Conservation (phyloP, 2,329 filamentous ascomycete species). For the Chrysoporthe austroafricana region DNA sequence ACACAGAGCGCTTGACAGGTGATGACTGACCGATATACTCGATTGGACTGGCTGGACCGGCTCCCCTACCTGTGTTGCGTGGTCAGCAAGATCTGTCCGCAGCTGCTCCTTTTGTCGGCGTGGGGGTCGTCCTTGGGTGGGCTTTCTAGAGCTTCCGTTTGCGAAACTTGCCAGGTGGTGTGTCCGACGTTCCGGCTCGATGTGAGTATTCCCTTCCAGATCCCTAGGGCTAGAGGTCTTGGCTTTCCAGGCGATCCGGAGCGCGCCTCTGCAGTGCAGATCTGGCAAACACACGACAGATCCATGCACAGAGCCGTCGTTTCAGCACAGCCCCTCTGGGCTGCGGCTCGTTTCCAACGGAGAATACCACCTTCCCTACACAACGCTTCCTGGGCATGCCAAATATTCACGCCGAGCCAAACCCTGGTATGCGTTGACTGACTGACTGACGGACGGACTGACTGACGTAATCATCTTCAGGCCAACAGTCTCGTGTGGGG, state of each 20-base stretch:
- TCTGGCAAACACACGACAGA: constrained; percentile 11
- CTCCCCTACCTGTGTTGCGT: neutral
- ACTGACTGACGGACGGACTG: neutral
- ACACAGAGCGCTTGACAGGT: constrained; percentile 46
- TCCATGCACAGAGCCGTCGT: constrained; percentile 19
- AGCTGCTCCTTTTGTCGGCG: constrained; percentile 16
- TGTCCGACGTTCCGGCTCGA: neutral
- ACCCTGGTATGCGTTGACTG: neutral
- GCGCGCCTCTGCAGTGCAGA: constrained; percentile 21
- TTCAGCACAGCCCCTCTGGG: neutral
- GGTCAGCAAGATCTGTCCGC: neutral
- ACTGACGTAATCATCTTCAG: constrained; percentile 18
- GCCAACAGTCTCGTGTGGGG: neutral
- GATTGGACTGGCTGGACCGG: constrained; percentile 19
- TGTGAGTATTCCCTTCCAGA: constrained; percentile 18
- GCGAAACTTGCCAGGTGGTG: neutral
- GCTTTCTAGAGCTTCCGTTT: constrained; percentile 10
- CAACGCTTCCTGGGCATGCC: neutral
- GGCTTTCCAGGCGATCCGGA: constrained; percentile 16
- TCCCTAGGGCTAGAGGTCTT: constrained; percentile 11
- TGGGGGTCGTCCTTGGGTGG: constrained; percentile 12
- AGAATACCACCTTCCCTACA: constrained; percentile 12
- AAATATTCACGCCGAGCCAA: neutral
- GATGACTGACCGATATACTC: neutral
- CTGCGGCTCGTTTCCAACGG: constrained; percentile 15